These are phyloP conservation scores for Russula sp. DNA, from an alignment of 768 basidiomycete genomes.

Conservation along the genomic window DNA sequence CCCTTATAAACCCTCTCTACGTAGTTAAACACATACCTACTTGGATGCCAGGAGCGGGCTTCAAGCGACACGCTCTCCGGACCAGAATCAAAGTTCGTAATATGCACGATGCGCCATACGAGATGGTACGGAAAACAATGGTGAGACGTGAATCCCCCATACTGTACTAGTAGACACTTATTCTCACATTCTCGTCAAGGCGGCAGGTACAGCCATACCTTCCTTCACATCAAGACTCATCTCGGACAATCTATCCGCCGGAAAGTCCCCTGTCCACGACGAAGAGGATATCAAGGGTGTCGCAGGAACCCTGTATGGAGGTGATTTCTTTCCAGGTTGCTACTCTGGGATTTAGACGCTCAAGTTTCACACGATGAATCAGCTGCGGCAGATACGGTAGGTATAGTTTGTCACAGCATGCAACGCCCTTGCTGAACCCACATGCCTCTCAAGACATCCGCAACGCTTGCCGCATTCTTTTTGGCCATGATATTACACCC, in stretches of 20 bases:
- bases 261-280: conserved; percentile 7
- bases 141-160: not conserved
- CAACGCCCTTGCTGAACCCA: not conserved
- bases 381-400: conserved; percentile 25
- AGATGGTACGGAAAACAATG: conserved; percentile 21
- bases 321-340: not conserved
- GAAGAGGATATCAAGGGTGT: conserved; percentile 24
- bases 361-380: conserved; percentile 6
- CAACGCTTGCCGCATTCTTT: conserved; percentile 21
- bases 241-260: conserved; percentile 13
- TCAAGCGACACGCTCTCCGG: conserved; percentile 23
- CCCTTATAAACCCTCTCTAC: not conserved
- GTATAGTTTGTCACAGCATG: not conserved
- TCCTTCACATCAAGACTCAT: conserved; percentile 23
- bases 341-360: conserved; percentile 5
- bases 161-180: not conserved
- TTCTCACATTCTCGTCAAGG: conserved; percentile 8
- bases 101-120: conserved; percentile 23
- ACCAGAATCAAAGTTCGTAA: conserved; percentile 20
- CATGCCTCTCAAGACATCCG: conserved; percentile 17
- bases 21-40: conserved; percentile 21
- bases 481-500: conserved; percentile 25
- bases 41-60: conserved; percentile 26
- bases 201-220: conserved; percentile 23
- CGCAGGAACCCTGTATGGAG: conserved; percentile 23